These are phyloP conservation scores for Chamaenerion angustifolium DNA, from an alignment of 345 rosid species.

Conservation along the genomic window DNA sequence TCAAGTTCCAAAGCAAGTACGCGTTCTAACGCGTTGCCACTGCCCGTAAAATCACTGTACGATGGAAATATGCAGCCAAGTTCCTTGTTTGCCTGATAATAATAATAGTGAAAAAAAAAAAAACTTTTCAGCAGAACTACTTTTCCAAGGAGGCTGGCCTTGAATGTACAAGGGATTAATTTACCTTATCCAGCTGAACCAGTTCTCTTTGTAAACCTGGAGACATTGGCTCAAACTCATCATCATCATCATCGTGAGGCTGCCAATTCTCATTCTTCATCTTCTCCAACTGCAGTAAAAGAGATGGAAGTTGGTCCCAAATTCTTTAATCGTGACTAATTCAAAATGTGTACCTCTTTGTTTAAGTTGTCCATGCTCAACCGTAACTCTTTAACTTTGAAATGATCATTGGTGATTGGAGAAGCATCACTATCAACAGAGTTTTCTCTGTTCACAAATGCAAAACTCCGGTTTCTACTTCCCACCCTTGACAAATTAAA, in stretches of 20 bases:
- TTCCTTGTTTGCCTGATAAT: conserved; percentile 79
- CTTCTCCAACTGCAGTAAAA: conserved; percentile 54
- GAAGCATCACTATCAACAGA: no score
- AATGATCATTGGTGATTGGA: conserved; percentile 37
- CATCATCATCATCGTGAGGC: conserved; percentile 29
- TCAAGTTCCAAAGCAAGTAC: conserved; percentile 91
- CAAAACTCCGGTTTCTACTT: conserved; percentile 27
- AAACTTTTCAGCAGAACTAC: conserved; percentile 3
- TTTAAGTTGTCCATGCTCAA: conserved; percentile 85
- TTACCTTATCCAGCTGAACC: conserved; percentile 59
- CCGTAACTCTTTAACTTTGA: conserved; percentile 56
- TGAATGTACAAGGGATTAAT: conserved; percentile 4
- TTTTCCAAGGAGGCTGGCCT: not conserved
- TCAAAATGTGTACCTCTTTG: conserved; percentile 46
- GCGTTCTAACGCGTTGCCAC: conserved; percentile 68
- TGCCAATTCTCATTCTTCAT: conserved; percentile 88
- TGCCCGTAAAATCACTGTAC: conserved; percentile 35
- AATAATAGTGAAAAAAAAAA: no score
- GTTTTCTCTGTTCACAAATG: no score
- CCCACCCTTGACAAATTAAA: conserved; percentile 20
- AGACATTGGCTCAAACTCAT: conserved; percentile 28
- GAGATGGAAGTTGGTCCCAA: not conserved
- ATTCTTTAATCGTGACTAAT: no score
- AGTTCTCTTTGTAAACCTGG: conserved; percentile 57
- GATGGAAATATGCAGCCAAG: conserved; percentile 58